Conservation (phyloP, 495 filamentous ascomycete species). For the Penicillium waksmanii region DNA sequence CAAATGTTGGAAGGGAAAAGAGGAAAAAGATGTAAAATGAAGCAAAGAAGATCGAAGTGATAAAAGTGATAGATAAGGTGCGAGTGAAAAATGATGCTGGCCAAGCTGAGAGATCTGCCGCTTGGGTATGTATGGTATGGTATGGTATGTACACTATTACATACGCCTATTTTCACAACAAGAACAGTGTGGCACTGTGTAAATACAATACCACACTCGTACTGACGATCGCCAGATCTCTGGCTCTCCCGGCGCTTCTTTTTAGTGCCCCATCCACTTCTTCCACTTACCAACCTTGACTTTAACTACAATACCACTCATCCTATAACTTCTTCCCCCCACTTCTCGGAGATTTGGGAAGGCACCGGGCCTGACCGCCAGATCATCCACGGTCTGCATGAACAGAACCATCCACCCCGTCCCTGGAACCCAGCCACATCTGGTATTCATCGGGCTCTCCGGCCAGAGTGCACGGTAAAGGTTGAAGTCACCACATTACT, state of each 20-base stretch:
- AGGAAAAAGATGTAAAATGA: constrained; percentile 10
- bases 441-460: not conserved
- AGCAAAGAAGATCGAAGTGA: constrained; percentile 6
- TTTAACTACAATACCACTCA: too few species aligned
- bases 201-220: too few species aligned
- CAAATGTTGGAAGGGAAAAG: constrained; percentile 1
- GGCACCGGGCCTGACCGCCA: too few species aligned
- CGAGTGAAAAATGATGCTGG: constrained; percentile 26
- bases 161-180: too few species aligned
- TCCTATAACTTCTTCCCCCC: too few species aligned
- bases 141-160: not conserved
- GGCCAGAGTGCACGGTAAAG: constrained; percentile 17
- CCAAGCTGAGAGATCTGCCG: constrained; percentile 5
- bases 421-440: not conserved
- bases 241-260: too few species aligned
- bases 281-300: too few species aligned
- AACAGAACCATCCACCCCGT: not conserved
- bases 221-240: too few species aligned
- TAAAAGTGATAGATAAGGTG: constrained; percentile 35
- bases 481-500: constrained; percentile 23
- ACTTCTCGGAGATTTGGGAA: too few species aligned
- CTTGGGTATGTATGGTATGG: not conserved
- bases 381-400: not conserved
- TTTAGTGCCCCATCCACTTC: too few species aligned
- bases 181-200: not conserved